Evolutionary conservation across 1,284 basidiomycete species (phyloP).

Genomic region (Cerioporus squamosus): DNA sequence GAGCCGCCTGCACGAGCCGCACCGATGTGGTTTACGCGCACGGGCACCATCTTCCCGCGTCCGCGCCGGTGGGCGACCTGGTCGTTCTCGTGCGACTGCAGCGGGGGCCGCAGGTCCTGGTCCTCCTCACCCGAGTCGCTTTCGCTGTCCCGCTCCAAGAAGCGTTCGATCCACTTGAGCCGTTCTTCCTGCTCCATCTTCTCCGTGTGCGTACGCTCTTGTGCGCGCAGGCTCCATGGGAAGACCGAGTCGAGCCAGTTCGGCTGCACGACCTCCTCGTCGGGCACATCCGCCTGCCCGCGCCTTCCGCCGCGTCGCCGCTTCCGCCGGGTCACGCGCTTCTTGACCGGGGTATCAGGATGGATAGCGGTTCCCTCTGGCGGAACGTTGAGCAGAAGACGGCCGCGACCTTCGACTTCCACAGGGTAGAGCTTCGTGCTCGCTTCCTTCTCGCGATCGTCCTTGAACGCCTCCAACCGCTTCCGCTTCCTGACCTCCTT

Average conservation of each 20-base stretch:
- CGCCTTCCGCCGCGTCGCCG: slow-evolving; percentile 33
- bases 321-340: slow-evolving; percentile 38
- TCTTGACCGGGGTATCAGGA: slow-evolving; percentile 36
- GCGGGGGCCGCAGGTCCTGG: slow-evolving; percentile 39
- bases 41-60: slow-evolving; percentile 65
- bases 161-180: slow-evolving; percentile 59
- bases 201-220: slow-evolving; percentile 54
- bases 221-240: slow-evolving; percentile 68
- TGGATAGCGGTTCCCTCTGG: slow-evolving; percentile 34
- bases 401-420: slow-evolving; percentile 66
- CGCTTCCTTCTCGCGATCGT: slow-evolving; percentile 28
- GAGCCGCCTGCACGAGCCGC: slow-evolving; percentile 18
- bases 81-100: slow-evolving; percentile 34
- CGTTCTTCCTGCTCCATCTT: slow-evolving; percentile 62
- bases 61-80: slow-evolving; percentile 44
- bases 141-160: slow-evolving; percentile 63
- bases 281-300: slow-evolving; percentile 2
- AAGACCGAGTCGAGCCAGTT: slow-evolving; percentile 80
- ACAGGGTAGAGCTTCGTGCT: slow-evolving; percentile 55
- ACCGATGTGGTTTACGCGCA: slow-evolving; percentile 44
- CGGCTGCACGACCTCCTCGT: slow-evolving; percentile 44
- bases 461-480: slow-evolving; percentile 59
- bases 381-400: slow-evolving; percentile 61
- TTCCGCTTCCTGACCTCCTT: slow-evolving; percentile 68
- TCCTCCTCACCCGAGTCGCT: slow-evolving; percentile 48